Evolutionary conservation across 108 stramenopile genomes (phyloP), one percentile per base, ranked within the genome.

Genomic region (Nitzschia putrida): DNA sequence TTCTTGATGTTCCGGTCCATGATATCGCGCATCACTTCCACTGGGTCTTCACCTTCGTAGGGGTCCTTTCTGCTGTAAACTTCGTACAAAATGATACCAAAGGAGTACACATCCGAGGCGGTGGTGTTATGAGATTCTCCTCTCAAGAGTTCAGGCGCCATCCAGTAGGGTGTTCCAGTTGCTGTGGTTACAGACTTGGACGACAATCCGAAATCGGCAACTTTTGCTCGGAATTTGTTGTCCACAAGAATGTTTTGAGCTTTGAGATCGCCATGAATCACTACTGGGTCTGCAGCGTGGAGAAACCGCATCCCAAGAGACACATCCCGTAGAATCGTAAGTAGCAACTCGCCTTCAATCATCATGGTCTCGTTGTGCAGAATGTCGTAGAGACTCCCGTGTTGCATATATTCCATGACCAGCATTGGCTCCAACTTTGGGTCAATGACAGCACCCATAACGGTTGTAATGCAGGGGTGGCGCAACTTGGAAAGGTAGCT

Each of bases 111-210:
- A 73, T 89, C 88, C 0, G 81, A 70, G 16, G 71, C 72, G 6
- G 81, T 16, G 0, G 78, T 80, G 56, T 86, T 84, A 8, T 10
- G 37, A 7, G 72, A 58, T 50, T 86, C 83, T 47, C 77, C 63
- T 8, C 85, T 61, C 20, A 89, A 60, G 22, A 86, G 43, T 63
- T 93, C 96, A 3, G 96, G 96, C 1, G 94, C 95, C 98, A 98
- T 98, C 96, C 96, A 98, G 71, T 81, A 97, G 14, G 98, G 98
- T 18, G 96, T 95, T 12, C 98, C 98, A 34, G 73, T 66, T 9
- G 37, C 5, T 21, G 21, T 21, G 41, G 21, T 44, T 41, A 41
- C 9, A 12, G 69, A 4, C 68, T 74, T 76, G 95, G 69, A 67
- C 6, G 75, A 69, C 42, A 87, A 54, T 13, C 87, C 86, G 73